A percentile compares a stretch with the other conserved stretches of the same genome.
Evolutionary conservation across 2,329 filamentous ascomycete species (phyloP).

Genomic region (Acephala macrosclerotiorum): DNA sequence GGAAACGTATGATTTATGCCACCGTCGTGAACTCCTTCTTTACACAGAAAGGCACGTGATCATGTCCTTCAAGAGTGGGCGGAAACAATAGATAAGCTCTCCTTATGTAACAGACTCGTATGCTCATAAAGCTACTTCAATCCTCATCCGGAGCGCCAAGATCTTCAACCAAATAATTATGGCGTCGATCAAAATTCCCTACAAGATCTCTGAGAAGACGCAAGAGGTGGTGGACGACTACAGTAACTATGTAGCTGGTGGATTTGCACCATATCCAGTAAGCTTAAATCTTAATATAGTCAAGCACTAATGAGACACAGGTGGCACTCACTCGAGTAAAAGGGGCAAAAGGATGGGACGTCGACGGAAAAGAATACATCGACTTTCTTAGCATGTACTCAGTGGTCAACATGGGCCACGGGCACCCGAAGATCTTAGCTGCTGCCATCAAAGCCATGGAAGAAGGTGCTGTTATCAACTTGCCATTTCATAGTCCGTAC

Average conservation of each 20-base stretch:
- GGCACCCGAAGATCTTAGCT: constrained; percentile 22
- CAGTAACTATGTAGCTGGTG: constrained; percentile 12
- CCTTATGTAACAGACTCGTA: too few relatives aligned
- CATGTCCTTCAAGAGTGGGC: too few relatives aligned
- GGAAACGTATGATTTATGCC: too few relatives aligned
- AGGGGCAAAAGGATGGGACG: constrained; percentile 19
- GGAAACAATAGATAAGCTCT: too few relatives aligned
- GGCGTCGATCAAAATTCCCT: not conserved
- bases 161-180: too few relatives aligned
- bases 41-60: too few relatives aligned
- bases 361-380: constrained; percentile 28
- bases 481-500: not conserved
- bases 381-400: constrained; percentile 25
- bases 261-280: constrained; percentile 8
- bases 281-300: too few relatives aligned
- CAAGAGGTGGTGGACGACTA: constrained; percentile 17
- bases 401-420: constrained; percentile 23
- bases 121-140: too few relatives aligned
- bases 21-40: too few relatives aligned
- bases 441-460: constrained; percentile 11
- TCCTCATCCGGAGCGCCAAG: too few relatives aligned
- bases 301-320: too few relatives aligned
- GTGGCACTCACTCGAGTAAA: constrained; percentile 13
- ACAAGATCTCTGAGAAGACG: constrained; percentile 6
- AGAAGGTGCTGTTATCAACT: constrained; percentile 11